Percentiles rank a stretch among this genome's conserved stretches.
These are phyloP conservation scores for Podospora australis DNA, from an alignment of 495 filamentous ascomycete species.

Conservation along the genomic window DNA sequence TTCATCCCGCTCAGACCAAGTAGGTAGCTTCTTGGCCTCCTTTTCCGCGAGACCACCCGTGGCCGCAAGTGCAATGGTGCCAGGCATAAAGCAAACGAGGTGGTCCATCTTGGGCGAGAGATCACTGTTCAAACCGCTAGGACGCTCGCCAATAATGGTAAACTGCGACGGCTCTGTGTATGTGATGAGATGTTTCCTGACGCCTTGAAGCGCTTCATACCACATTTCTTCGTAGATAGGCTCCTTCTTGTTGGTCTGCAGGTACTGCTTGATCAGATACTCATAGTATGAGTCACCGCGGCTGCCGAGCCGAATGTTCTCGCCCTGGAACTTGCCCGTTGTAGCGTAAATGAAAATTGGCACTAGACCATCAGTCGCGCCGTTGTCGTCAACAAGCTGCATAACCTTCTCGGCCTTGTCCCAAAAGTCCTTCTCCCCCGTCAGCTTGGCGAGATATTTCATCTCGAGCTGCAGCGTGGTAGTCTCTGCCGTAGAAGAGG, in stretches of 20 bases:
- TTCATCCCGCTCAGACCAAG: slow-evolving; percentile 74
- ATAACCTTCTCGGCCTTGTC: slow-evolving; percentile 85
- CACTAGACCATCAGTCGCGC: slow-evolving; percentile 71
- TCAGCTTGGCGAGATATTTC: slow-evolving; percentile 94
- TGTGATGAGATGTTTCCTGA: slow-evolving; percentile 85
- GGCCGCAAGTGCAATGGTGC: slow-evolving; percentile 83
- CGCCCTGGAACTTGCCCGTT: slow-evolving; percentile 66
- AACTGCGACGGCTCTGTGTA: slow-evolving; percentile 75
- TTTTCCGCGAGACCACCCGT: slow-evolving; percentile 71
- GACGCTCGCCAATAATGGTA: slow-evolving; percentile 82
- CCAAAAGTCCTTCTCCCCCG: slow-evolving; percentile 89
- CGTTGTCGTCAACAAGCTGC: slow-evolving; percentile 75
- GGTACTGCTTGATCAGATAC: slow-evolving; percentile 94
- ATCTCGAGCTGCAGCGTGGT: slow-evolving; percentile 90
- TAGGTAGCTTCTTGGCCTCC: slow-evolving; percentile 61
- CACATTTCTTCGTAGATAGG: slow-evolving; percentile 87
- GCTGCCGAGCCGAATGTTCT: slow-evolving; percentile 86
- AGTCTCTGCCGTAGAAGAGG: slow-evolving; percentile 89
- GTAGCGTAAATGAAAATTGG: slow-evolving; percentile 87
- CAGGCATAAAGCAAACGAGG: slow-evolving; percentile 94
- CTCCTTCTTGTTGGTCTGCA: slow-evolving; percentile 85
- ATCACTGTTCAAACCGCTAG: slow-evolving; percentile 55
- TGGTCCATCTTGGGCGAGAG: slow-evolving; percentile 95
- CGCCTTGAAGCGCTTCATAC: slow-evolving; percentile 75
- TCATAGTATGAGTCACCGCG: slow-evolving; percentile 97